phyloP scores from a whole-genome alignment of 2,329 filamentous ascomycete genomes.

The Epicoccum sorghinum region DNA sequence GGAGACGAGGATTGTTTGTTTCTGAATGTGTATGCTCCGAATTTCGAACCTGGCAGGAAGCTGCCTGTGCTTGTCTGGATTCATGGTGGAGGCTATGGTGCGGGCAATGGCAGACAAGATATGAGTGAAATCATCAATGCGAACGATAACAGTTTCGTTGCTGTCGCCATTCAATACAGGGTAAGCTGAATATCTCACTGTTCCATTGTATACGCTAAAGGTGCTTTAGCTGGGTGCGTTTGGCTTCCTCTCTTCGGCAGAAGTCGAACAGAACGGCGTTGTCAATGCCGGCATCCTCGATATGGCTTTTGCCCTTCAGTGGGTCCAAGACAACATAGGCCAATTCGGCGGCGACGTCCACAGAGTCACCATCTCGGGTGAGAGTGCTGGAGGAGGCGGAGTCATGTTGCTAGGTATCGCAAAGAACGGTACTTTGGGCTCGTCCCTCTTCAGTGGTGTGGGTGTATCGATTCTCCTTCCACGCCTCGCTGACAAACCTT shows the following conservation, averaged over 20 bases:
- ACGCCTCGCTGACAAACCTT: background rate
- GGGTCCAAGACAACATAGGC: conserved; percentile 56
- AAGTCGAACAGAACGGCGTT: conserved; percentile 44
- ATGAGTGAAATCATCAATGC: conserved; percentile 53
- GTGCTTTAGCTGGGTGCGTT: conserved; percentile 50
- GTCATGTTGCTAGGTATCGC: conserved; percentile 48
- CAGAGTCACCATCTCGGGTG: conserved; percentile 43
- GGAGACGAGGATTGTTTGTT: conserved; percentile 48
- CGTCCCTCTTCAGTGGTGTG: conserved; percentile 44
- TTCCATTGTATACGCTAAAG: background rate
- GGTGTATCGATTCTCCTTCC: background rate
- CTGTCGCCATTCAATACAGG: conserved; percentile 58
- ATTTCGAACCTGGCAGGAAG: conserved; percentile 21
- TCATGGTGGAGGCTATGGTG: conserved; percentile 46
- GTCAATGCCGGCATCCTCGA: conserved; percentile 54
- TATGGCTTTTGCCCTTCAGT: conserved; percentile 57
- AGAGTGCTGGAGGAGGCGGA: conserved; percentile 47
- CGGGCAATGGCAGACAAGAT: conserved; percentile 48
- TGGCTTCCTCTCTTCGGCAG: conserved; percentile 49
- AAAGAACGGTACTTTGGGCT: conserved; percentile 35
- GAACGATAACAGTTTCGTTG: conserved; percentile 57
- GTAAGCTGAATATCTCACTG: conserved; percentile 27
- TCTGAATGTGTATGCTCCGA: conserved; percentile 44
- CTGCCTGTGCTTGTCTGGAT: conserved; percentile 46
- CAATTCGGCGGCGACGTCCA: conserved; percentile 28